phyloP scores from a whole-genome alignment of 2,329 filamentous ascomycete genomes.

The Plectosphaerella sp. region DNA sequence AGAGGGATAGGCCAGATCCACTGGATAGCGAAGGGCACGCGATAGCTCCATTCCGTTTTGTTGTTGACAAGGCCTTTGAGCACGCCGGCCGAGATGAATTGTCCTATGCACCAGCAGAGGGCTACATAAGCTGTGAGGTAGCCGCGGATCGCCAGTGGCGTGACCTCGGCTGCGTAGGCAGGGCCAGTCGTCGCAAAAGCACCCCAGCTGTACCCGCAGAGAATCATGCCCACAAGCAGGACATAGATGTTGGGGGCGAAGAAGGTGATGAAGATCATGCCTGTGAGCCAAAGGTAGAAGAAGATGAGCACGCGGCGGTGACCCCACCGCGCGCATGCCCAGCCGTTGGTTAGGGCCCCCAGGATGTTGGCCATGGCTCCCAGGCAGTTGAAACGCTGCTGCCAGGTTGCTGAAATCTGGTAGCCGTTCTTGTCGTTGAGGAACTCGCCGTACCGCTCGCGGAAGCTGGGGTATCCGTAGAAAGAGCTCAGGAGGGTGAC shows the following conservation, averaged over 20 bases:
- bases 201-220: constrained; percentile 41
- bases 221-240: constrained; percentile 38
- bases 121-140: constrained; percentile 39
- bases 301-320: constrained; percentile 38
- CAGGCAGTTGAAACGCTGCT: constrained; percentile 38
- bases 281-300: constrained; percentile 32
- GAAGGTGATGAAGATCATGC: constrained; percentile 43
- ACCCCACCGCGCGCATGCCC: constrained; percentile 33
- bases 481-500: constrained; percentile 41
- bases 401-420: constrained; percentile 47
- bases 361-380: constrained; percentile 30
- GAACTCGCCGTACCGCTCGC: constrained; percentile 33
- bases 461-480: constrained; percentile 36
- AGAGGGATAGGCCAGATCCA: constrained; percentile 32
- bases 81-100: constrained; percentile 36
- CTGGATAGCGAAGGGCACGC: constrained; percentile 34
- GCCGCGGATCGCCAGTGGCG: constrained; percentile 34
- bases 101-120: constrained; percentile 34
- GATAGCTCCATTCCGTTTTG: constrained; percentile 29
- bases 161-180: constrained; percentile 38
- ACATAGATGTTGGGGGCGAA: constrained; percentile 39
- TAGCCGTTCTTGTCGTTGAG: constrained; percentile 29
- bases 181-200: constrained; percentile 39
- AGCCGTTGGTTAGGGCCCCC: constrained; percentile 36
- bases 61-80: constrained; percentile 32